Conservation (phyloP, 2,329 filamentous ascomycete species). For the Periconia sp. region DNA sequence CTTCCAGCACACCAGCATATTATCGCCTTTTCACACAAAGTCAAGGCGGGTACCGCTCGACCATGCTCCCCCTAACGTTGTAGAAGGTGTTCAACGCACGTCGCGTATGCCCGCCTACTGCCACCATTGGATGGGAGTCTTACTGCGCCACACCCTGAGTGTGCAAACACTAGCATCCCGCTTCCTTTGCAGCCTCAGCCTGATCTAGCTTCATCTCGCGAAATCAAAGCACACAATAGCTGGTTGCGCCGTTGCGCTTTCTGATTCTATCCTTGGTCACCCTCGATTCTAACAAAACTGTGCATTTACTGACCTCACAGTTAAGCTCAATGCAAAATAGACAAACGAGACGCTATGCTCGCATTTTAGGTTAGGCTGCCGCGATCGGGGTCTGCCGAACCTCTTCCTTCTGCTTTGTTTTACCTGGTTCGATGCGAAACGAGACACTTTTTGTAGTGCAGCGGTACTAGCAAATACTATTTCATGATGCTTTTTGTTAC, state of each 20-base stretch:
- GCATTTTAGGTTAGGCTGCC: conserved; percentile 3
- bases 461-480: not conserved
- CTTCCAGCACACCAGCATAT: too few relatives aligned
- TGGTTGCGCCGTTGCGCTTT: not conserved
- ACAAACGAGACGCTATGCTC: conserved; percentile 1
- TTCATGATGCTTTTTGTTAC: not conserved
- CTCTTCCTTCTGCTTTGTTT: conserved; percentile 1
- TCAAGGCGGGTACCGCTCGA: too few relatives aligned
- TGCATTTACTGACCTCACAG: conserved; percentile 2
- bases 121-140: too few relatives aligned
- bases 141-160: too few relatives aligned
- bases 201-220: too few relatives aligned
- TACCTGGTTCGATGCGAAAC: not conserved
- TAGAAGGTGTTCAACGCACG: too few relatives aligned
- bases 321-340: conserved; percentile 2
- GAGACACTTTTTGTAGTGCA: not conserved
- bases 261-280: not conserved
- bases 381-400: not conserved
- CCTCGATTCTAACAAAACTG: conserved; percentile 1
- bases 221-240: too few relatives aligned
- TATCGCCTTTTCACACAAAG: too few relatives aligned
- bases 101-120: too few relatives aligned
- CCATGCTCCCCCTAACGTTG: too few relatives aligned
- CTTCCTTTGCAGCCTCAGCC: too few relatives aligned
- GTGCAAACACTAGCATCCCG: too few relatives aligned